Percentiles rank a stretch among this genome's conserved stretches.
Conservation (phyloP, 768 basidiomycete species). For the Lenzites betulinus region DNA sequence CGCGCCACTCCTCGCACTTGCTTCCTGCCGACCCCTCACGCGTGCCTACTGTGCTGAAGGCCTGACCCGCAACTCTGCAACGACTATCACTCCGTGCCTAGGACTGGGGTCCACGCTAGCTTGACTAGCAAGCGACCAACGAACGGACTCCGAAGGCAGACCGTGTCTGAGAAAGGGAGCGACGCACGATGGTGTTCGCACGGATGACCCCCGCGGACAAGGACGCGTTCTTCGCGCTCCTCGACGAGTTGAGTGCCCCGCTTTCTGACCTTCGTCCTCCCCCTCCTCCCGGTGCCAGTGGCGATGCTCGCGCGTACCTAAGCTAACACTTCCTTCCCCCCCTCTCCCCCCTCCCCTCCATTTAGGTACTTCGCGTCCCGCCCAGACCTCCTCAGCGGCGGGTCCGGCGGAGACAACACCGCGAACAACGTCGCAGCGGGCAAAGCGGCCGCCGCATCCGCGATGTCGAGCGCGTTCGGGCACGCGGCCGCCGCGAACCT, state of each 20-base stretch:
- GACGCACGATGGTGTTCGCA: slow-evolving; percentile 72
- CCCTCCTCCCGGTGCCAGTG: not conserved
- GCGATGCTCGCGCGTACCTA: slow-evolving; percentile 1
- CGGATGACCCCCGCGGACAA: slow-evolving; percentile 69
- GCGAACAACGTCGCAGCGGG: slow-evolving; percentile 1
- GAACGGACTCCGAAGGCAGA: not conserved
- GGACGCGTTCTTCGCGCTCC: slow-evolving; percentile 76
- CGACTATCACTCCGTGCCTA: too few relatives aligned
- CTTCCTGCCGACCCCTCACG: too few relatives aligned
- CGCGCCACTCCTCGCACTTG: too few relatives aligned
- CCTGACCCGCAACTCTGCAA: too few relatives aligned
- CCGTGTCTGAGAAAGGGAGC: not conserved
- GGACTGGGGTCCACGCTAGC: too few relatives aligned
- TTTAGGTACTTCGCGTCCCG: slow-evolving; percentile 73
- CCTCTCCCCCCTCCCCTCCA: not conserved
- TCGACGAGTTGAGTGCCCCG: slow-evolving; percentile 65
- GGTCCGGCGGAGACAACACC: slow-evolving; percentile 15
- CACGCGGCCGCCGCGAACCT: not conserved
- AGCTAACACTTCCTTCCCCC: not conserved
- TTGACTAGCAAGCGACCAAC: too few relatives aligned
- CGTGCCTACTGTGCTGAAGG: too few relatives aligned
- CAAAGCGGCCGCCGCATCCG: slow-evolving; percentile 20
- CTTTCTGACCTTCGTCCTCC: not conserved
- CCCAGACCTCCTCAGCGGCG: slow-evolving; percentile 55
- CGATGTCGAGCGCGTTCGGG: slow-evolving; percentile 22